These are phyloP conservation scores for Dioscorea dumetorum DNA, from an alignment of 106 monocot species.

Conservation along the genomic window DNA sequence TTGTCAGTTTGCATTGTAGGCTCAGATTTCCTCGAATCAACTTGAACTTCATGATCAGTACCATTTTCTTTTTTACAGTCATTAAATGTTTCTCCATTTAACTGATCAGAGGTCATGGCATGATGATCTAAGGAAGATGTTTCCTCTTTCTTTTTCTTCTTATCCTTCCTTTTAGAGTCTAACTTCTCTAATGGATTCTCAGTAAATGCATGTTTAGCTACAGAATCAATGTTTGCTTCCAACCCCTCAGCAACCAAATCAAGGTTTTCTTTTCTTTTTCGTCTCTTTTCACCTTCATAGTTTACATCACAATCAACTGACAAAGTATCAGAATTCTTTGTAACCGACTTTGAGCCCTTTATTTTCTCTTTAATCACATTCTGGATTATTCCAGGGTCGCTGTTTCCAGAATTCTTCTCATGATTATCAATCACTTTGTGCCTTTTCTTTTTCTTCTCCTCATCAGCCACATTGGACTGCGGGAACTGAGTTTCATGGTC, in stretches of 20 bases:
- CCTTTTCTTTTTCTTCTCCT: constrained; percentile 35
- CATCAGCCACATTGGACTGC: neutral
- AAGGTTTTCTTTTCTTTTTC: constrained; percentile 20
- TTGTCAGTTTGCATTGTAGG: constrained; percentile 7
- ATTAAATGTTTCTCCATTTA: too few species aligned
- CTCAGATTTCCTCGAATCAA: constrained; percentile 3
- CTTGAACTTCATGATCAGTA: neutral
- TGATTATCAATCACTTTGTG: constrained; percentile 8
- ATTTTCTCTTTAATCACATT: constrained; percentile 20
- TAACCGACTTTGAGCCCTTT: constrained; percentile 14
- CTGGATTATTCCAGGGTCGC: constrained; percentile 3
- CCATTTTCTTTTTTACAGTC: neutral
- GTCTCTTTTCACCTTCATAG: constrained; percentile 18
- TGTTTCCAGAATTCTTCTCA: constrained; percentile 5
- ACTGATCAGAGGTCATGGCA: too few species aligned
- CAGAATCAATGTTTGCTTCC: neutral
- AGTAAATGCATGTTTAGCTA: neutral
- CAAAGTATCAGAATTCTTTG: neutral
- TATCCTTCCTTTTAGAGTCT: constrained; percentile 10
- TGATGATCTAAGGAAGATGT: constrained; percentile 4
- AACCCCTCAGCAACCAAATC: neutral
- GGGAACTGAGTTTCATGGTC: constrained; percentile 2
- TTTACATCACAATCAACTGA: constrained; percentile 2
- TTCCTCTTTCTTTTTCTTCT: constrained; percentile 26
- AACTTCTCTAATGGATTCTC: neutral